A percentile compares a stretch with the other conserved stretches of the same genome.
Conservation (phyloP, 768 basidiomycete species). For the Cystofilobasidium capitatum region DNA sequence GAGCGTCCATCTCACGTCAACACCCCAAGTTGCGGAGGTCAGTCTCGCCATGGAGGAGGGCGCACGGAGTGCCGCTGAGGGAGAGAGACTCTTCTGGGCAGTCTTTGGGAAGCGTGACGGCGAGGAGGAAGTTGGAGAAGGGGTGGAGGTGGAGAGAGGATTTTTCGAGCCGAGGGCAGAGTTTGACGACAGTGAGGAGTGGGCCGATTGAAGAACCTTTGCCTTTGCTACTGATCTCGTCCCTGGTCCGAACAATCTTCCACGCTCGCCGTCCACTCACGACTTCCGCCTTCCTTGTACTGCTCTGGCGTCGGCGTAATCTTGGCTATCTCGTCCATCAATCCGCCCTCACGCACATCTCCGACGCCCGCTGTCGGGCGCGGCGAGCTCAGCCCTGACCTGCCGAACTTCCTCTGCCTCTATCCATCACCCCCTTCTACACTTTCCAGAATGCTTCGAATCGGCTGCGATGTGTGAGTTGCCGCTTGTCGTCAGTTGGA, state of each 20-base stretch:
- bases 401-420: no score
- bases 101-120: constrained; percentile 41
- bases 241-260: no score
- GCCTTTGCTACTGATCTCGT: no score
- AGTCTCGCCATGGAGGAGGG: constrained; percentile 48
- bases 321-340: no score
- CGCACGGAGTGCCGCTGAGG: constrained; percentile 45
- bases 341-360: no score
- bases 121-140: constrained; percentile 49
- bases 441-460: background rate
- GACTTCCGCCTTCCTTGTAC: no score
- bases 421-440: no score
- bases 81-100: constrained; percentile 53
- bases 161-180: constrained; percentile 28
- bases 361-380: no score
- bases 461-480: constrained; percentile 1
- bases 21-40: constrained; percentile 36
- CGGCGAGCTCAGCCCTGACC: no score
- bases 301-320: no score
- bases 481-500: background rate
- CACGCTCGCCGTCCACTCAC: no score
- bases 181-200: constrained; percentile 9
- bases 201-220: constrained; percentile 9
- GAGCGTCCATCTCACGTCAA: constrained; percentile 32
- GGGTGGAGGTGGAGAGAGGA: constrained; percentile 44